Percentiles rank a stretch among this genome's conserved stretches.
phyloP scores from a whole-genome alignment of 2,329 filamentous ascomycete species.

The Davidsoniella eucalypti region DNA sequence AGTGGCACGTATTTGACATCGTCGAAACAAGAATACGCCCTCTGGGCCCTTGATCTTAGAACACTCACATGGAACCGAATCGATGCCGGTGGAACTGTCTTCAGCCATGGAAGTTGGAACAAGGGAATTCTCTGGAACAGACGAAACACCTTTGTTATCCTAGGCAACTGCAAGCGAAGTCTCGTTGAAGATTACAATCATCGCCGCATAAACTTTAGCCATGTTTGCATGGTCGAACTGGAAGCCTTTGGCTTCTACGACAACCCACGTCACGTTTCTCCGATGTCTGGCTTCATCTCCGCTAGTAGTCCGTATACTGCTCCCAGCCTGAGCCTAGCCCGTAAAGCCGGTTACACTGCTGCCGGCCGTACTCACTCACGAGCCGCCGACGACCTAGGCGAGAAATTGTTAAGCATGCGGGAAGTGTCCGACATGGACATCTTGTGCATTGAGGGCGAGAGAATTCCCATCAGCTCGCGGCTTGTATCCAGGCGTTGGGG shows the following conservation, averaged over 20 bases:
- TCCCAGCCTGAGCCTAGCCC: slow-evolving; percentile 37
- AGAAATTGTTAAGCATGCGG: slow-evolving; percentile 59
- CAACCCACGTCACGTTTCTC: slow-evolving; percentile 65
- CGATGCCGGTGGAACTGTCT: slow-evolving; percentile 84
- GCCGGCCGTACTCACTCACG: slow-evolving; percentile 61
- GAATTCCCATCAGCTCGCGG: slow-evolving; percentile 84
- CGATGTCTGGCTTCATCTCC: slow-evolving; percentile 71
- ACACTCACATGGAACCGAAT: slow-evolving; percentile 90
- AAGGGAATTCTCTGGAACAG: slow-evolving; percentile 84
- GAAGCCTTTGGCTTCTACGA: slow-evolving; percentile 96
- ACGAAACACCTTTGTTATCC: slow-evolving; percentile 85
- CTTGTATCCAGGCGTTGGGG: slow-evolving; percentile 83
- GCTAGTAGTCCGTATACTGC: slow-evolving; percentile 55
- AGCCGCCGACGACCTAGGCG: slow-evolving; percentile 72
- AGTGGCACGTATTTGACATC: slow-evolving; percentile 95
- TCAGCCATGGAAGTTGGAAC: slow-evolving; percentile 97
- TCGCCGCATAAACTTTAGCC: slow-evolving; percentile 89
- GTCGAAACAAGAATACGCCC: slow-evolving; percentile 92
- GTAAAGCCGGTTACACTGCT: slow-evolving; percentile 47
- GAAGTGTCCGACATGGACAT: slow-evolving; percentile 96
- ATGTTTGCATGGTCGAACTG: slow-evolving; percentile 90
- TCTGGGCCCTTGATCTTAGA: slow-evolving; percentile 84
- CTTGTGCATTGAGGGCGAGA: slow-evolving; percentile 74
- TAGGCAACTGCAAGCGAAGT: slow-evolving; percentile 84
- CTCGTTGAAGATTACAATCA: slow-evolving; percentile 98